A percentile compares a stretch with the other conserved stretches of the same genome.
These are phyloP conservation scores for Trichoderma sp. DNA, from an alignment of 2,329 filamentous ascomycete species.

Conservation along the genomic window DNA sequence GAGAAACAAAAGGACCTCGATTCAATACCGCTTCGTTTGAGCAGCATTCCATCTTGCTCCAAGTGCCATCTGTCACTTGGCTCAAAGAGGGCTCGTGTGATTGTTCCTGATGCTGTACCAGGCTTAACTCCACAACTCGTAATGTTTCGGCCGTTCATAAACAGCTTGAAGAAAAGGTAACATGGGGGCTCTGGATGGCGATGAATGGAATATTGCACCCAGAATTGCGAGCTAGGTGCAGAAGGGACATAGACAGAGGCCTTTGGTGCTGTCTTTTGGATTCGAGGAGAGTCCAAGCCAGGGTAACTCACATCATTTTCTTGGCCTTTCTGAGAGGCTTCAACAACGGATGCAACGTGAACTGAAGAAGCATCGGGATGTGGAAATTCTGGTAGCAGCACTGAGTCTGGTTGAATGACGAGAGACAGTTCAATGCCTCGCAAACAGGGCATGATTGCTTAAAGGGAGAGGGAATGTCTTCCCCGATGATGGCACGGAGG, in stretches of 20 bases:
- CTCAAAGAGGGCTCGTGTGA: conserved; percentile 48
- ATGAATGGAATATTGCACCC: conserved; percentile 47
- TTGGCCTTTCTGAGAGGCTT: not conserved
- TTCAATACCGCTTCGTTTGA: conserved; percentile 38
- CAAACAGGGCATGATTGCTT: conserved; percentile 46
- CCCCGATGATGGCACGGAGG: not conserved
- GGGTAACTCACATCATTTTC: not conserved
- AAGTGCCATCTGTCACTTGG: conserved; percentile 44
- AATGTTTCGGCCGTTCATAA: conserved; percentile 52
- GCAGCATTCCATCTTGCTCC: conserved; percentile 34
- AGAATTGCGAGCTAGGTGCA: conserved; percentile 53
- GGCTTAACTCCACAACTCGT: conserved; percentile 52
- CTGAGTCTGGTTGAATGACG: conserved; percentile 34
- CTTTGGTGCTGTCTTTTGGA: conserved; percentile 33
- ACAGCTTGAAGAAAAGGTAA: conserved; percentile 54
- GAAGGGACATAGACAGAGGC: conserved; percentile 58
- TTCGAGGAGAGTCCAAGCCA: conserved; percentile 7
- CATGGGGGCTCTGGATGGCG: conserved; percentile 33
- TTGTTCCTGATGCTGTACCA: conserved; percentile 35
- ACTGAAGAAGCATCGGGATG: conserved; percentile 47
- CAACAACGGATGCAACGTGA: conserved; percentile 29
- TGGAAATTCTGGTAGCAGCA: conserved; percentile 51
- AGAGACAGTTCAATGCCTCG: conserved; percentile 49
- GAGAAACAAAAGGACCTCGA: conserved; percentile 5
- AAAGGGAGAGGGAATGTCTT: not conserved